phyloP scores from a whole-genome alignment of 139 green algal genomes.

The Ettlia oleoabundans region DNA sequence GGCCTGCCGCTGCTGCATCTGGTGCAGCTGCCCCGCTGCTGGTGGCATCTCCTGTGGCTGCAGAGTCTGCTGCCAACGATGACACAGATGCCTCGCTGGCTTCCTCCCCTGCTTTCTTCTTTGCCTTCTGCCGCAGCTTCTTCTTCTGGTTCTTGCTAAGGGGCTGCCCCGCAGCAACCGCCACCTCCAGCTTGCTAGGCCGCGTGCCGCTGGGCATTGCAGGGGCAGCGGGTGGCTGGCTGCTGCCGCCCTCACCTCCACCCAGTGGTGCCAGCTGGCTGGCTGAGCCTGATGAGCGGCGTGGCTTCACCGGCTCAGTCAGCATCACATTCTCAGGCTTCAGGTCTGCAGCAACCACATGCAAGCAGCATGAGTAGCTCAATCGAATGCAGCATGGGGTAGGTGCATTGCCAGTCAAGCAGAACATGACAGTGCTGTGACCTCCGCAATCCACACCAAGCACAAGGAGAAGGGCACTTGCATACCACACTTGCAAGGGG shows the following conservation, averaged over 20 bases:
- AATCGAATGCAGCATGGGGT: background rate
- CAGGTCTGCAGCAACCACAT: too few species aligned
- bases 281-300: background rate
- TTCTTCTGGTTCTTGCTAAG: conserved; percentile 94
- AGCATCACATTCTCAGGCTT: conserved; percentile 99
- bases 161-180: conserved; percentile 24
- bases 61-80: background rate
- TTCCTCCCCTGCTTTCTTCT: conserved; percentile 57
- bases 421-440: too few species aligned
- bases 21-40: background rate
- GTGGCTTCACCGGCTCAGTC: conserved; percentile 72
- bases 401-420: too few species aligned
- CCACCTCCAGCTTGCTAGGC: conserved; percentile 43
- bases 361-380: conserved; percentile 57
- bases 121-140: conserved; percentile 84
- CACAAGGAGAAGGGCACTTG: too few species aligned
- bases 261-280: background rate
- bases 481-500: too few species aligned
- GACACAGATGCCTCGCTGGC: background rate
- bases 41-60: background rate
- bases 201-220: background rate
- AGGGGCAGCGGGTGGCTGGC: background rate
- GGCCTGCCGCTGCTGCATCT: background rate
- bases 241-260: background rate
- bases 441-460: background rate